Conservation (phyloP, 305 asterid genomes). For the Fraxinus nigra region DNA sequence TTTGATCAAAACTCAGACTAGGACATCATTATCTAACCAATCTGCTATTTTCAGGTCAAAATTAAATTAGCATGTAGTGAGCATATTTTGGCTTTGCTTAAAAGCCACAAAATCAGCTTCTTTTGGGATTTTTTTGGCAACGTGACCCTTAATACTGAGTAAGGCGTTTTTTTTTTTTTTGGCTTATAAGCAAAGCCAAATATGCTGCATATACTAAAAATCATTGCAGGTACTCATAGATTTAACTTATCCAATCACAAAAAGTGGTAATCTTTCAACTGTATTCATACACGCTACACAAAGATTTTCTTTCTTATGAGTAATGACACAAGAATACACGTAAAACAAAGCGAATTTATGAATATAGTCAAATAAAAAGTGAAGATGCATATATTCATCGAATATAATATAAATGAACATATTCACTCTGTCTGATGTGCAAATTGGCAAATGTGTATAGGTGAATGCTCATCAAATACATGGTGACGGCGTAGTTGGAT, state of each 20-base stretch:
- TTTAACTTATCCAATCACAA: not conserved
- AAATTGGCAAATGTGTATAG: not conserved
- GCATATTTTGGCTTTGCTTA: not conserved
- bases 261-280: not conserved
- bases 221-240: not conserved
- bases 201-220: not conserved
- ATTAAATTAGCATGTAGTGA: not conserved
- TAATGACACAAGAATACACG: constrained; percentile 7
- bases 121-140: not conserved
- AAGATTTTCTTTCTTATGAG: not conserved
- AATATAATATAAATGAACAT: not conserved
- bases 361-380: not conserved
- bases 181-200: not conserved
- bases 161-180: not conserved
- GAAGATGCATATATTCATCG: not conserved
- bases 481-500: constrained; percentile 35
- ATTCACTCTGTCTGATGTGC: not conserved
- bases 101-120: not conserved
- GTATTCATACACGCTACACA: not conserved
- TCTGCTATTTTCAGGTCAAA: not conserved
- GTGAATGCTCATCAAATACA: constrained; percentile 4
- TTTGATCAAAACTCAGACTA: not conserved
- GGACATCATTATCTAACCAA: not conserved
- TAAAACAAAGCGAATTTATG: constrained; percentile 8
- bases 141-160: not conserved